Base-by-base conservation (phyloP, 768 basidiomycete species). In the Suillus plorans region DNA sequence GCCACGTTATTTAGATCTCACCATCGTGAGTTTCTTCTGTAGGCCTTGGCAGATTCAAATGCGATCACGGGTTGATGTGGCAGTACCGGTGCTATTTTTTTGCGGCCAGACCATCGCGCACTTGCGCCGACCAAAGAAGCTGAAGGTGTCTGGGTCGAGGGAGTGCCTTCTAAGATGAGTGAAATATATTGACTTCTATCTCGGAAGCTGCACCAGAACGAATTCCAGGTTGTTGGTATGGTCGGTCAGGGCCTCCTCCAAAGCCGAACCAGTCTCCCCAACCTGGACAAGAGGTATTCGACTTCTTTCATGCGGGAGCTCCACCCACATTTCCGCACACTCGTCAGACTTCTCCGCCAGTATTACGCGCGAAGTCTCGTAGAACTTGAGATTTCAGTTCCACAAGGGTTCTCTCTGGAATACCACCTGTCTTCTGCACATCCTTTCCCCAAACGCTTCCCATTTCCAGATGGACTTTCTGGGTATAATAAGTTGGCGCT, bases 391-490 rank as follows among this genome's bases (percentile, higher is more conserved):
- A 72, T 77, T 49, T 66, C 78, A 14, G 72, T 86, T n/a, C 73
- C 78, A 36, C 84, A 87, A 49, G 77, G 80, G 5, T 83, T 91
- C 69, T 82, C 84, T 14, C 69, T 91, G 57, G 92, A 93, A 75
- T 95, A 94, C 74, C 87, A 91, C 6, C 82, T 89, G 52, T 85
- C 86, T 45, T 76, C 85, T 7, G 72, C 76, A 14, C 72, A 77
- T 58, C 81, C 85, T 34, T 77, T 77, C 69, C 66, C 71, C 36
- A 74, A 79, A 14, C 76, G 75, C 5, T 80, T 87, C 66, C 84
- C 90, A 9, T 94, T 94, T 79, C 92, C 92, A 0, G 80, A 89
- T 0, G 89, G 86, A 3, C 76, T 94, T 12, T 84, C 89, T 2
- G 91, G 88, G 8, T 95, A 93, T 73, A 76, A 82, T 31, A 7